phyloP scores from a whole-genome alignment of 345 rosid species.

The Cochlearia excelsa region DNA sequence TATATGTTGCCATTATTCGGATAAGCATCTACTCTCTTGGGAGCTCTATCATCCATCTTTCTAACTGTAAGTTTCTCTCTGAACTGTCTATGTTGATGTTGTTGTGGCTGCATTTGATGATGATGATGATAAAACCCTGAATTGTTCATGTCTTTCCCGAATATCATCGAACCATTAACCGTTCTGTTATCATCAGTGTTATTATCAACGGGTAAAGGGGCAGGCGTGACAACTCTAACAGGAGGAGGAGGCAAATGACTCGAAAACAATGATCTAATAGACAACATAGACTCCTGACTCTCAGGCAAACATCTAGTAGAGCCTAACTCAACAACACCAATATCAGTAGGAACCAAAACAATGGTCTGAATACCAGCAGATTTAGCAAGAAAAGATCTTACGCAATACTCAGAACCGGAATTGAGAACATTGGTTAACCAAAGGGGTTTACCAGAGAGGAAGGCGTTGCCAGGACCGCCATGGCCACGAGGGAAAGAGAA shows the following conservation, averaged over 20 bases:
- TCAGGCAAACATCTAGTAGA: slow-evolving; percentile 62
- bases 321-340: slow-evolving; percentile 94
- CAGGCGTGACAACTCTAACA: slow-evolving; percentile 33
- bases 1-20: slow-evolving; percentile 47
- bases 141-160: slow-evolving; percentile 28
- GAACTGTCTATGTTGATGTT: slow-evolving; percentile 39
- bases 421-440: slow-evolving; percentile 58
- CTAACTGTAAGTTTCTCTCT: slow-evolving; percentile 87
- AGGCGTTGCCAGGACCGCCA: slow-evolving; percentile 81
- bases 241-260: slow-evolving; percentile 37
- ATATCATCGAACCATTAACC: slow-evolving; percentile 19
- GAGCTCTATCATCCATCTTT: slow-evolving; percentile 74
- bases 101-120: slow-evolving; percentile 6
- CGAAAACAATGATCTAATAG: slow-evolving; percentile 49
- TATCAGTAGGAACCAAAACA: slow-evolving; percentile 76
- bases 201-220: slow-evolving; percentile 40
- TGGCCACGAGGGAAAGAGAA: slow-evolving; percentile 78
- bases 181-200: slow-evolving; percentile 43
- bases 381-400: slow-evolving; percentile 70
- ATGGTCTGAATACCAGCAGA: slow-evolving; percentile 80
- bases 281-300: slow-evolving; percentile 46
- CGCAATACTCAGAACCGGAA: slow-evolving; percentile 66
- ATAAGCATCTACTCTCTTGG: slow-evolving; percentile 51
- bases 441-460: slow-evolving; percentile 55
- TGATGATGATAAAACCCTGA: slow-evolving; percentile 32